Percentiles rank a stretch among this genome's conserved stretches.
phyloP scores from a whole-genome alignment of 2,329 filamentous ascomycete species.

The Shiraia bambusicola region DNA sequence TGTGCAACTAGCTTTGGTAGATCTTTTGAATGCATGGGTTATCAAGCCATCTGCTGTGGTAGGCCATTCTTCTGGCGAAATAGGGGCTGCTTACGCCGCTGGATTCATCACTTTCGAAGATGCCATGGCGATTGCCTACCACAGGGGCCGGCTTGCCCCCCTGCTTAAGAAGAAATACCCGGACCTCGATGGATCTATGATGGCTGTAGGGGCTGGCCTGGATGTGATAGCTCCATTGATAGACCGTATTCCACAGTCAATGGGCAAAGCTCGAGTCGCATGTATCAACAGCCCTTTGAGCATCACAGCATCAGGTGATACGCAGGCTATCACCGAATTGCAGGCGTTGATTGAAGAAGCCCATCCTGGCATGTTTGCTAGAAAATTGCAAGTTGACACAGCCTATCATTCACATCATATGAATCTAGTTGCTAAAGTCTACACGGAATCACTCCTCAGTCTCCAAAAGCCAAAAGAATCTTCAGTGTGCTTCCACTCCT shows the following conservation, averaged over 20 bases:
- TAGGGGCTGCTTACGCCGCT: conserved; percentile 34
- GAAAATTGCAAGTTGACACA: conserved; percentile 46
- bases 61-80: conserved; percentile 37
- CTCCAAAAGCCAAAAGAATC: conserved; percentile 20
- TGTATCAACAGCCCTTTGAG: conserved; percentile 46
- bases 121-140: conserved; percentile 30
- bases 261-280: conserved; percentile 21
- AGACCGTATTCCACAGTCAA: conserved; percentile 6
- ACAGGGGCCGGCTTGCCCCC: conserved; percentile 24
- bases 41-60: conserved; percentile 24
- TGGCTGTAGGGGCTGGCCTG: conserved; percentile 22
- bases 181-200: conserved; percentile 21
- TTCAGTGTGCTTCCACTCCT: conserved; percentile 19
- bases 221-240: conserved; percentile 17
- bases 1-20: conserved; percentile 30
- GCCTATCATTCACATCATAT: conserved; percentile 48
- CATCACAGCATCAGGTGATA: conserved; percentile 51
- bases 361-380: conserved; percentile 40
- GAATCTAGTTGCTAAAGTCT: conserved; percentile 23
- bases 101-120: conserved; percentile 20
- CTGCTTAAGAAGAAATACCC: conserved; percentile 22
- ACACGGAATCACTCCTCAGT: conserved; percentile 26
- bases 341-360: conserved; percentile 40
- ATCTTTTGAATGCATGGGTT: conserved; percentile 29
- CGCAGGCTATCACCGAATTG: conserved; percentile 40